These are phyloP conservation scores for Obba rivulosa DNA, from an alignment of 768 basidiomycete species.

Conservation along the genomic window DNA sequence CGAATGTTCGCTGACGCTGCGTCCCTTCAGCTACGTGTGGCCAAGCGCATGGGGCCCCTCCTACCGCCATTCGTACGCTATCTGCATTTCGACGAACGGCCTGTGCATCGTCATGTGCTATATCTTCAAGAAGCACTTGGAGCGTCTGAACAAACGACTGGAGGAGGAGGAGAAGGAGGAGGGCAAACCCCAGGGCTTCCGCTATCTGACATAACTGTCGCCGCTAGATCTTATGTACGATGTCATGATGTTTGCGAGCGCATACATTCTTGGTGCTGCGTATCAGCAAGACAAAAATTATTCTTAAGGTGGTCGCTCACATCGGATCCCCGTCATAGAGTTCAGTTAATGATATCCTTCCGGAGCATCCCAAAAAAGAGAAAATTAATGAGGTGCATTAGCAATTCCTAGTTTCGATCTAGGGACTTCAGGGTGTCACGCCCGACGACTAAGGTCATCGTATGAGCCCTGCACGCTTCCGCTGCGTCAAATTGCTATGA, in stretches of 20 bases:
- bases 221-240: not conserved
- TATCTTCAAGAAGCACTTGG: slow-evolving; percentile 24
- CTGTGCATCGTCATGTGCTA: slow-evolving; percentile 29
- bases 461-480: too few relatives aligned
- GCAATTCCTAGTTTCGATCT: too few relatives aligned
- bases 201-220: slow-evolving; percentile 40
- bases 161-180: slow-evolving; percentile 35
- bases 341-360: too few relatives aligned
- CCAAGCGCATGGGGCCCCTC: slow-evolving; percentile 64
- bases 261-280: not conserved
- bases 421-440: too few relatives aligned
- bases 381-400: too few relatives aligned
- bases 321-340: too few relatives aligned
- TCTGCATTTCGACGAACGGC: slow-evolving; percentile 24
- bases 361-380: too few relatives aligned
- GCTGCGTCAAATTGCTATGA: too few relatives aligned
- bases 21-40: slow-evolving; percentile 57
- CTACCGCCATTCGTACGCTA: slow-evolving; percentile 62
- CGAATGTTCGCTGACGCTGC: slow-evolving; percentile 16
- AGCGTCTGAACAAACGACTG: slow-evolving; percentile 19
- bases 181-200: slow-evolving; percentile 38
- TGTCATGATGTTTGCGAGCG: not conserved
- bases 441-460: too few relatives aligned
- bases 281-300: too few relatives aligned
- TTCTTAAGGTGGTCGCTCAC: too few relatives aligned